A percentile compares a stretch with the other conserved stretches of the same genome.
These are phyloP conservation scores for Hypoxylon subgilvum DNA, from an alignment of 495 filamentous ascomycete species.

Conservation along the genomic window DNA sequence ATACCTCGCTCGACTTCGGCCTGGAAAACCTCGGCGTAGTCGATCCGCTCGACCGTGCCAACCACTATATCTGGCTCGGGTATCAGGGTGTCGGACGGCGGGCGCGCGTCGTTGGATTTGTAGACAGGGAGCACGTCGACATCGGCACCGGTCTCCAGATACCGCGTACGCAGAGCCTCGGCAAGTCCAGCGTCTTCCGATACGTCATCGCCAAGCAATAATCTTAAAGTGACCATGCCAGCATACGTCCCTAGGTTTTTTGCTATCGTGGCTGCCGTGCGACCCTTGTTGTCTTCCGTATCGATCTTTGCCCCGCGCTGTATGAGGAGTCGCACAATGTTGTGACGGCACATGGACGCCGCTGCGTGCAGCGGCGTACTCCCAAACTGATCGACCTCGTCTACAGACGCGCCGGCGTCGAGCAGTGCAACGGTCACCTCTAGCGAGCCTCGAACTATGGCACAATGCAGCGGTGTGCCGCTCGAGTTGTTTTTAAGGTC, in stretches of 20 bases:
- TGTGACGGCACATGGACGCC: slow-evolving; percentile 12
- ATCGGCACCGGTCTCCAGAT: background rate
- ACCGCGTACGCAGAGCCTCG: background rate
- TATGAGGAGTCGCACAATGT: slow-evolving; percentile 10
- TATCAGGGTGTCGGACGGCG: background rate
- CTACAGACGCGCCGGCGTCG: slow-evolving; percentile 13
- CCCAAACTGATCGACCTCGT: slow-evolving; percentile 1
- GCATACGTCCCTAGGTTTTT: background rate
- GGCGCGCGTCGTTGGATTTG: too few relatives aligned
- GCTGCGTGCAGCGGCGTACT: slow-evolving; percentile 9
- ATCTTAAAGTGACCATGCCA: background rate
- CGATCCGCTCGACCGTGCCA: background rate
- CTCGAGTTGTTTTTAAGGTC: slow-evolving; percentile 12
- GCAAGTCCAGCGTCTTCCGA: background rate
- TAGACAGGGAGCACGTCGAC: background rate
- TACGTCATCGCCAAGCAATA: background rate
- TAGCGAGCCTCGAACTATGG: slow-evolving; percentile 10
- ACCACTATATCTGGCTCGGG: background rate
- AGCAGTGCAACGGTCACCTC: slow-evolving; percentile 10
- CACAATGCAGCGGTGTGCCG: slow-evolving; percentile 13
- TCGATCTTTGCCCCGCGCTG: background rate
- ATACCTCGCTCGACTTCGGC: background rate
- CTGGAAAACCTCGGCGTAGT: background rate
- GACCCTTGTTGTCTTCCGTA: background rate
- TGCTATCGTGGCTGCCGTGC: background rate